Percentiles rank a stretch among this genome's conserved stretches.
Conservation (phyloP, 805 yeast species). For the Wickerhamiella nectarea region DNA sequence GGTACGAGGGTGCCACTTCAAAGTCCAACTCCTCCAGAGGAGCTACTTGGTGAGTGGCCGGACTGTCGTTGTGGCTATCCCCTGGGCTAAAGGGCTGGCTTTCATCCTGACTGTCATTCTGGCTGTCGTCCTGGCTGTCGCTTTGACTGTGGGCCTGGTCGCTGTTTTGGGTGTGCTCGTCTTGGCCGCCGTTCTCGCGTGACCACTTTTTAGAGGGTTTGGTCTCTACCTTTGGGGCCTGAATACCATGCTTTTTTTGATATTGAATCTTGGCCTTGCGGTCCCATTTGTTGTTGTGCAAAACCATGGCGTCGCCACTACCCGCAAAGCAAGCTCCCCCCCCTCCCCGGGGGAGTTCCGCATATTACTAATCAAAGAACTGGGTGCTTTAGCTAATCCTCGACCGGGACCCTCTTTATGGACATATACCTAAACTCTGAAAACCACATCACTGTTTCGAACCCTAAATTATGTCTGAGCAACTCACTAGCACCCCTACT, state of each 20-base stretch:
- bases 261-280: slow-evolving; percentile 32
- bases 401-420: not conserved
- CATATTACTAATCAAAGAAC: too few relatives aligned
- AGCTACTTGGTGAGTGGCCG: too few relatives aligned
- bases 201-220: slow-evolving; percentile 7
- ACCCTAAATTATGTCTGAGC: not conserved
- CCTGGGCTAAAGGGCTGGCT: not conserved
- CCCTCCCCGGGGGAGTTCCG: too few relatives aligned
- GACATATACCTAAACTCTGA: not conserved
- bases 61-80: not conserved
- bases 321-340: too few relatives aligned
- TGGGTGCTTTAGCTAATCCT: not conserved
- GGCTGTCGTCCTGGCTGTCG: not conserved
- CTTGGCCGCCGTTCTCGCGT: not conserved
- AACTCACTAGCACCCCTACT: not conserved
- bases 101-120: not conserved
- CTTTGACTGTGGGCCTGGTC: not conserved
- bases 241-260: slow-evolving; percentile 31
- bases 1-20: not conserved
- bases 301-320: slow-evolving; percentile 31
- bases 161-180: not conserved
- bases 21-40: not conserved
- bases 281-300: slow-evolving; percentile 43
- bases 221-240: slow-evolving; percentile 3
- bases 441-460: not conserved